Percentiles rank a stretch among this genome's conserved stretches.
phyloP scores from a whole-genome alignment of 257 asterid species.

The Nicotiana sylvestris region DNA sequence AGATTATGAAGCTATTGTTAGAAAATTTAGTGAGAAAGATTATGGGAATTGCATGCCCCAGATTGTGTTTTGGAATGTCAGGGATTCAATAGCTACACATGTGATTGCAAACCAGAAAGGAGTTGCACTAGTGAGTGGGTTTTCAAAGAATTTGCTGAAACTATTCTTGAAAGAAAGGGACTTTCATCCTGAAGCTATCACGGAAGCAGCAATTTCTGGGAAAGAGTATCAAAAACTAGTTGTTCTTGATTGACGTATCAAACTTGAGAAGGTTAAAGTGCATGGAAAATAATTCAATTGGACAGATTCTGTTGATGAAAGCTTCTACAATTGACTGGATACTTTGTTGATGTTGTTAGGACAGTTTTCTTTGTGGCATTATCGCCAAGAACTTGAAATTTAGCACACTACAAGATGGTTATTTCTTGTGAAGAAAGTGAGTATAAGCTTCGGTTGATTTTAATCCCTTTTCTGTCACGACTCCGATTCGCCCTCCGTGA shows the following conservation, averaged over 20 bases:
- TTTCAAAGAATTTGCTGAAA: constrained; percentile 17
- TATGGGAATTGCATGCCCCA: constrained; percentile 10
- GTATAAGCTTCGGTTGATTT: too few species aligned
- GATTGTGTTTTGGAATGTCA: constrained; percentile 25
- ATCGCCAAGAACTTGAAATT: too few species aligned
- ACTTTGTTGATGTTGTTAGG: too few species aligned
- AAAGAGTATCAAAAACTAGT: constrained; percentile 4
- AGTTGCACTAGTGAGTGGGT: constrained; percentile 13
- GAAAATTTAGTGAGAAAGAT: constrained; percentile 8
- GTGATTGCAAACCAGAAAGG: constrained; percentile 16
- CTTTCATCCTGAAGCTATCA: neutral
- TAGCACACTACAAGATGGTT: too few species aligned
- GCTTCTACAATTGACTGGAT: too few species aligned
- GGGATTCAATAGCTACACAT: constrained; percentile 9
- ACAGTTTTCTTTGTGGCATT: too few species aligned
- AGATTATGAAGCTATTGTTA: constrained; percentile 1
- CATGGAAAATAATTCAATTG: neutral
- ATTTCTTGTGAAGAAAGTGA: too few species aligned
- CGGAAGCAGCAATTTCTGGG: constrained; percentile 13
- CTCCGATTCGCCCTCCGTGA: too few species aligned
- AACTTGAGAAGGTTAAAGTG: neutral
- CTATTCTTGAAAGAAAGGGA: constrained; percentile 17
- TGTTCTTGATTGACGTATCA: neutral
- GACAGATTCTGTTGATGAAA: too few species aligned
- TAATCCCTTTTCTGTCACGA: too few species aligned